Percentiles rank a stretch among this genome's conserved stretches.
Conservation (phyloP, 805 yeast species). For the Kazachstania bromeliacearum region DNA sequence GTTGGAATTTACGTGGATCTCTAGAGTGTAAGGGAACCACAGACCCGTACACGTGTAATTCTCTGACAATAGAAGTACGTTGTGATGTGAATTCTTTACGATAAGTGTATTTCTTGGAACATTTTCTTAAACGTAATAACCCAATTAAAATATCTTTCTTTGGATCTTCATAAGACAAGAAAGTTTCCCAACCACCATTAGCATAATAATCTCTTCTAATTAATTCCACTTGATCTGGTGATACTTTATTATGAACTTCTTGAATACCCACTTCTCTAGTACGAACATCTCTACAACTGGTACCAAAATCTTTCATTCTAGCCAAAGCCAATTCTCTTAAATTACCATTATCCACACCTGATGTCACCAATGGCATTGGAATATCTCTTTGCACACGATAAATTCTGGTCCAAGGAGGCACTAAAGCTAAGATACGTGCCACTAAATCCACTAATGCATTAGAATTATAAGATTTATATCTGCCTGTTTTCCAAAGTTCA, state of each 20-base stretch:
- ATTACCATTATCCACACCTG: conserved; percentile 97
- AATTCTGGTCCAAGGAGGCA: conserved; percentile 98
- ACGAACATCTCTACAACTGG: conserved; percentile 90
- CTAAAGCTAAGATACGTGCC: conserved; percentile 89
- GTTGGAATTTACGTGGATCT: conserved; percentile 97
- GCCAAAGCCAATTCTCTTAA: conserved; percentile 91
- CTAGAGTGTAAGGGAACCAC: conserved; percentile 94
- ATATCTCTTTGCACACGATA: conserved; percentile 98
- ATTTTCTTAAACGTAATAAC: conserved; percentile 74
- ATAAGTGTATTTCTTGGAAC: conserved; percentile 81
- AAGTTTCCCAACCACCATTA: conserved; percentile 98
- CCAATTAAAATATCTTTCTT: conserved; percentile 93
- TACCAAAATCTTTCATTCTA: conserved; percentile 96
- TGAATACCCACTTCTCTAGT: conserved; percentile 98
- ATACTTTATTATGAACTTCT: conserved; percentile 93
- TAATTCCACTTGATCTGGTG: conserved; percentile 93
- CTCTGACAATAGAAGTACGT: conserved; percentile 91
- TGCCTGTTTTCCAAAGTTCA: conserved; percentile 94
- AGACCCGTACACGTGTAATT: conserved; percentile 92
- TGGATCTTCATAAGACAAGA: conserved; percentile 92
- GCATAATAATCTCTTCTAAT: conserved; percentile 94
- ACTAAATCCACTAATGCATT: conserved; percentile 89
- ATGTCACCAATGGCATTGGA: conserved; percentile 96
- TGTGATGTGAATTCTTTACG: conserved; percentile 78
- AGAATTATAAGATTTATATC: conserved; percentile 89